Evolutionary conservation across 2,329 filamentous ascomycete species (phyloP).

Genomic region (Rhynchosporium graminicola): DNA sequence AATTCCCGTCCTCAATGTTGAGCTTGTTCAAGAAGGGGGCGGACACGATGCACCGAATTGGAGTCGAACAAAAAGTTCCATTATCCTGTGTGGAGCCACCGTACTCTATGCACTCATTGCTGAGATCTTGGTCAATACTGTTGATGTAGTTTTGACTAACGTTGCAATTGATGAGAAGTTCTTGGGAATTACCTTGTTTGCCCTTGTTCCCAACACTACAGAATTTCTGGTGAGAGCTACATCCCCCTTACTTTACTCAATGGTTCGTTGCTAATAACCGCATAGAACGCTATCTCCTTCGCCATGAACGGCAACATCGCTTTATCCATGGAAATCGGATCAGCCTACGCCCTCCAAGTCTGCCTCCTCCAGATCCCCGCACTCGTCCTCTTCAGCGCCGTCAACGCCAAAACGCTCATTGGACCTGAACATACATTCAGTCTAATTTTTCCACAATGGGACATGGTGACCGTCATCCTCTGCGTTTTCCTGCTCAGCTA

Average conservation of each 20-base stretch:
- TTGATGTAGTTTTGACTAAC: constrained; percentile 91
- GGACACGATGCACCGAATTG: constrained; percentile 98
- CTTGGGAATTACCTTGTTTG: constrained; percentile 92
- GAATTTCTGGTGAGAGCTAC: constrained; percentile 80
- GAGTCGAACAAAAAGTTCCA: constrained; percentile 85
- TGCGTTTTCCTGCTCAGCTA: constrained; percentile 96
- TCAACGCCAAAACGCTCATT: constrained; percentile 63
- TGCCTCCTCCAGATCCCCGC: constrained; percentile 93
- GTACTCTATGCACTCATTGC: constrained; percentile 94
- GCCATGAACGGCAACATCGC: constrained; percentile 99
- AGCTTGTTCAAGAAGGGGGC: constrained; percentile 43
- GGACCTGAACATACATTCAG: constrained; percentile 68
- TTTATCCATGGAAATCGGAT: constrained; percentile 97
- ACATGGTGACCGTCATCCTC: constrained; percentile 95
- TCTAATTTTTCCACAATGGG: constrained; percentile 97
- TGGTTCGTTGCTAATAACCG: constrained; percentile 25
- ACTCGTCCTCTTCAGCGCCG: constrained; percentile 84
- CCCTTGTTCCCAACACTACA: constrained; percentile 95
- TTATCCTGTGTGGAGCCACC: constrained; percentile 87
- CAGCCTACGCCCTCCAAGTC: constrained; percentile 93
- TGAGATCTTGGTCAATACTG: constrained; percentile 94
- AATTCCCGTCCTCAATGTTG: constrained; percentile 24
- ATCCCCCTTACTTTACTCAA: background rate
- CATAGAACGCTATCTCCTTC: constrained; percentile 90
- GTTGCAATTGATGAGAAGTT: constrained; percentile 97